Base-by-base conservation (phyloP, 2,329 filamentous ascomycete species). In the Aureobasidium sp. region DNA sequence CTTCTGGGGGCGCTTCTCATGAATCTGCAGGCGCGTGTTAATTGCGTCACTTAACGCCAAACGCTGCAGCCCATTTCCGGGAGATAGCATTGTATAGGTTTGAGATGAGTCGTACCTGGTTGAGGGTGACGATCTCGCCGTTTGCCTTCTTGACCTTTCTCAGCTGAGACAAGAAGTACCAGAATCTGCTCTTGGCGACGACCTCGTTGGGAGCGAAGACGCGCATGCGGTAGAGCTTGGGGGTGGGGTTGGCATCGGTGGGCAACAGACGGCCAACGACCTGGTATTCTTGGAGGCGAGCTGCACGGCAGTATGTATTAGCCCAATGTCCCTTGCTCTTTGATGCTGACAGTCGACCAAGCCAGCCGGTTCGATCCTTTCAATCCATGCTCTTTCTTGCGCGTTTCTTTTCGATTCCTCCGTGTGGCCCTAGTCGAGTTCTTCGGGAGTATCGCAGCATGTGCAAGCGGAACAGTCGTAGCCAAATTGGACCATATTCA, bases 131-230 rank as follows among this genome's bases (percentile, higher is more conserved):
- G 77, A 99, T 96, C 88, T 99, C 94, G 80, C 94, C 94, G 77
- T 95, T 97, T 77, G 93, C 89, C 91, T 99, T 99, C 92, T 99
- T 99, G 85, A 99, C 91, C 88, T 99, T 99, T 79, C 90, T 88
- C 76, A 99, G 86, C 85, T 96, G 95, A 82, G 91, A 91, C 80
- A 99, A 83, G 87, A 99, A 99, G 87, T 99, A 99, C 95, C 95
- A 99, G 89, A 96, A 99, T 77, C 94, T 90, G 78, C 92, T 97
- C 89, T 99, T 99, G 78, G 95, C 94, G 75, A 99, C 92, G 72
- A 97, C 94, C 75, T 88, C 85, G 83, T 99, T 99, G 73, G 91
- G 90, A 71, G 94, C 94, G 80, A 99, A 99, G 81, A 99, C 97
- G 80, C 92, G 92, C 94, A 99, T 99, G 82, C 94, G 92, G 88